A percentile compares a stretch with the other conserved stretches of the same genome.
Evolutionary conservation across 73 alveolate species (phyloP).

Genomic region (Effrenium voratum): DNA sequence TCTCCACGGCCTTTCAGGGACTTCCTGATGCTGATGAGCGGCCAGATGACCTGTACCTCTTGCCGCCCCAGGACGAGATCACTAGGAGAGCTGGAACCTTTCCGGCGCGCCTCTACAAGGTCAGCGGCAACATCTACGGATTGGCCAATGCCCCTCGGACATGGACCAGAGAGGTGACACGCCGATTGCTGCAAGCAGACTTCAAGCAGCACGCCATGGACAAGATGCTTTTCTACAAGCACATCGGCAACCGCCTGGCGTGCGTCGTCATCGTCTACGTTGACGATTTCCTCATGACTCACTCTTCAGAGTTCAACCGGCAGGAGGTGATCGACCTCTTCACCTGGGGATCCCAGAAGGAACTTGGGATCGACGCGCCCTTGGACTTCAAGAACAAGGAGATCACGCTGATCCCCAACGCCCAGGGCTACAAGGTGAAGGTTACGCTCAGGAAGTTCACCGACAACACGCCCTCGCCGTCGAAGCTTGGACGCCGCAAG

Average conservation of each 20-base stretch:
- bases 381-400: background rate
- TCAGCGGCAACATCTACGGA: background rate
- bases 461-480: background rate
- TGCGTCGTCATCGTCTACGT: background rate
- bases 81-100: background rate
- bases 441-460: background rate
- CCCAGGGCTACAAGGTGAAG: background rate
- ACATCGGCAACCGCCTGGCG: background rate
- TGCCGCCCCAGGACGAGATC: background rate
- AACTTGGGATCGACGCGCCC: background rate
- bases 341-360: background rate
- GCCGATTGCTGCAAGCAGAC: background rate
- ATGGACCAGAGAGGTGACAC: background rate
- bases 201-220: background rate
- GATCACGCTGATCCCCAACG: background rate
- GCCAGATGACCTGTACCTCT: background rate
- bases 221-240: background rate
- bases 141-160: background rate
- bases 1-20: conserved; percentile 47
- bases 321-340: background rate
- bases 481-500: background rate
- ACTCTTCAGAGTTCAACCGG: background rate
- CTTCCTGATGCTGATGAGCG: background rate
- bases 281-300: background rate
- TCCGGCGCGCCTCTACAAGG: background rate